These are phyloP conservation scores for Platanthera zijinensis DNA, from an alignment of 106 monocot genomes.

Conservation along the genomic window DNA sequence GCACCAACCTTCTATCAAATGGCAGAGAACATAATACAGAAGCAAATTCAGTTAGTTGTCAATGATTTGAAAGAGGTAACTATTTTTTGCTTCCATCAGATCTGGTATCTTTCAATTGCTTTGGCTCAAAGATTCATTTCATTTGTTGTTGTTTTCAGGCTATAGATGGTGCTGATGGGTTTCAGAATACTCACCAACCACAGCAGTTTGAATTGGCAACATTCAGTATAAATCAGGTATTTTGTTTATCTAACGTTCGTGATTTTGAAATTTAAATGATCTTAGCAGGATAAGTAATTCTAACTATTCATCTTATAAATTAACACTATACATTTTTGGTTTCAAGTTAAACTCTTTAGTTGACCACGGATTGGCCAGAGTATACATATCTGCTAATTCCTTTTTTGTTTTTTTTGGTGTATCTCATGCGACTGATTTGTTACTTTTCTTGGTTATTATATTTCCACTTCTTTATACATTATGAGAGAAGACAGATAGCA, in stretches of 20 bases:
- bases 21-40: conserved; percentile 59
- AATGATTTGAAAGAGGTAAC: conserved; percentile 56
- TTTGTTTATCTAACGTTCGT: not conserved
- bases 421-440: not conserved
- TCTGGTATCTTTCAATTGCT: not conserved
- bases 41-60: conserved; percentile 60
- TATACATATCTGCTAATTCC: not conserved
- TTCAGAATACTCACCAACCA: conserved; percentile 87
- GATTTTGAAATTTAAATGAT: not conserved
- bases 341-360: not conserved
- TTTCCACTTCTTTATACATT: not conserved
- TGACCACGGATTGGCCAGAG: not conserved
- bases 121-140: not conserved
- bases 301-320: not conserved
- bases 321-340: not conserved
- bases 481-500: not conserved
- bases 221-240: conserved; percentile 81
- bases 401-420: not conserved
- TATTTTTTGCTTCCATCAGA: not conserved
- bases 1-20: conserved; percentile 57
- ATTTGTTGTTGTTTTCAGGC: conserved; percentile 35
- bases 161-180: conserved; percentile 81
- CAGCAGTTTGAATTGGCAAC: conserved; percentile 71
- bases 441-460: not conserved
- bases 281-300: not conserved